A percentile compares a stretch with the other conserved stretches of the same genome.
phyloP scores from a whole-genome alignment of 2,329 filamentous ascomycete species.

The Fusarium papillatum region DNA sequence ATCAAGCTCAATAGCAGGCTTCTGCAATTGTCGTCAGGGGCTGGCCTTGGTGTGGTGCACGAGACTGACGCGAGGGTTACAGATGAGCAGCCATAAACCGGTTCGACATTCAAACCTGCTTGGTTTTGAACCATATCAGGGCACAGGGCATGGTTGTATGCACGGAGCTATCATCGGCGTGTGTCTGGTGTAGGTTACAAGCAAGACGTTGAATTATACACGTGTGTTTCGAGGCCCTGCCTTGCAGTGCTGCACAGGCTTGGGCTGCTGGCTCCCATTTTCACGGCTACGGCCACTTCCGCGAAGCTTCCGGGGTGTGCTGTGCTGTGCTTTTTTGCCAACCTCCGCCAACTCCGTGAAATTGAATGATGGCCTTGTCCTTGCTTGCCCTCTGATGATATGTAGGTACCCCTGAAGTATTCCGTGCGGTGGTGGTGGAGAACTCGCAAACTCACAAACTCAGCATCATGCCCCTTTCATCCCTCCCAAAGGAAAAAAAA shows the following conservation, averaged over 20 bases:
- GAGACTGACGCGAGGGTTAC: slow-evolving; percentile 19
- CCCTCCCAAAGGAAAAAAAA: background rate
- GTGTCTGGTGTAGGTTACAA: slow-evolving; percentile 16
- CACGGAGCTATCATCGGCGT: slow-evolving; percentile 6
- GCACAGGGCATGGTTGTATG: slow-evolving; percentile 13
- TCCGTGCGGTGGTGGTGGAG: slow-evolving; percentile 3
- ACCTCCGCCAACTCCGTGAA: slow-evolving; percentile 13
- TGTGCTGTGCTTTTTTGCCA: slow-evolving; percentile 22
- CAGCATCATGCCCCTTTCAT: slow-evolving; percentile 1
- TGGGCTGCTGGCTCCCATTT: slow-evolving; percentile 29
- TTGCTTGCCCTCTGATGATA: slow-evolving; percentile 3
- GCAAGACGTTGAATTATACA: slow-evolving; percentile 23
- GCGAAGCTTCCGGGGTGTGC: slow-evolving; percentile 25
- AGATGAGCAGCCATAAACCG: slow-evolving; percentile 8
- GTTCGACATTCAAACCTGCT: background rate
- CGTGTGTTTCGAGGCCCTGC: slow-evolving; percentile 26
- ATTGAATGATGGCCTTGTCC: slow-evolving; percentile 29
- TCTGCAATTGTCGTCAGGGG: slow-evolving; percentile 3
- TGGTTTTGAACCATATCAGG: slow-evolving; percentile 17
- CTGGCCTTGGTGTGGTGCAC: slow-evolving; percentile 18
- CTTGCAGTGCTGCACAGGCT: slow-evolving; percentile 12
- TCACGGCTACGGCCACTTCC: slow-evolving; percentile 16
- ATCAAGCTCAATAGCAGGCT: slow-evolving; percentile 5
- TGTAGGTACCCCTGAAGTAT: slow-evolving; percentile 11
- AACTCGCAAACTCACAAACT: slow-evolving; percentile 5